These are phyloP conservation scores for Wallacemonas rigidus DNA, from an alignment of 208 protist genomes.

Conservation along the genomic window DNA sequence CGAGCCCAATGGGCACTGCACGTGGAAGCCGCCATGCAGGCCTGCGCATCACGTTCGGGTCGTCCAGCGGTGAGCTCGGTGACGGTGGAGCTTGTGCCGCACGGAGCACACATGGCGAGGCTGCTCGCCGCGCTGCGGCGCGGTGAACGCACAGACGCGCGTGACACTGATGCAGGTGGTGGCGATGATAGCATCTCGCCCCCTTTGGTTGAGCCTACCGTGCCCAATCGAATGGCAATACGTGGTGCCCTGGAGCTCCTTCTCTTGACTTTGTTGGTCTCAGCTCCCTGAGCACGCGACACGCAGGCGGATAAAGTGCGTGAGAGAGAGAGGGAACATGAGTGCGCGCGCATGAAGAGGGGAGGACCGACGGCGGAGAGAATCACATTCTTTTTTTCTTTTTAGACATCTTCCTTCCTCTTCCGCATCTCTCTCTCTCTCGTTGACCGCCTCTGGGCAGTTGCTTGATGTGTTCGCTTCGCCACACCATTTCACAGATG, in stretches of 20 bases:
- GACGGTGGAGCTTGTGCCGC: not conserved
- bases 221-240: not conserved
- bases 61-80: not conserved
- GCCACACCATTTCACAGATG: too few species aligned
- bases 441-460: too few species aligned
- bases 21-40: not conserved
- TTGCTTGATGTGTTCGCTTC: too few species aligned
- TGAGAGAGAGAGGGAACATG: not conserved
- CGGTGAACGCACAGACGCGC: not conserved
- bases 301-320: not conserved
- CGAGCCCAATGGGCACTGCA: not conserved
- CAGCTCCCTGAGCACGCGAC: not conserved
- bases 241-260: conserved; percentile 7
- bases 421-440: too few species aligned
- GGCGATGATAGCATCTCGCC: not conserved
- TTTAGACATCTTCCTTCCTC: too few species aligned
- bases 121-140: not conserved
- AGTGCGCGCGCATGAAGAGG: too few species aligned
- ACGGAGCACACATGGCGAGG: not conserved
- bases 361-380: too few species aligned
- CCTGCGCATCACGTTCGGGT: not conserved
- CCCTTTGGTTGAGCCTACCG: conserved; percentile 9
- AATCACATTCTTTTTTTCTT: too few species aligned
- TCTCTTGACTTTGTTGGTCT: not conserved
- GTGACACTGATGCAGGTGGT: not conserved